Conservation (phyloP, 2,329 filamentous ascomycete genomes). For the Aspergillus amoenus region DNA sequence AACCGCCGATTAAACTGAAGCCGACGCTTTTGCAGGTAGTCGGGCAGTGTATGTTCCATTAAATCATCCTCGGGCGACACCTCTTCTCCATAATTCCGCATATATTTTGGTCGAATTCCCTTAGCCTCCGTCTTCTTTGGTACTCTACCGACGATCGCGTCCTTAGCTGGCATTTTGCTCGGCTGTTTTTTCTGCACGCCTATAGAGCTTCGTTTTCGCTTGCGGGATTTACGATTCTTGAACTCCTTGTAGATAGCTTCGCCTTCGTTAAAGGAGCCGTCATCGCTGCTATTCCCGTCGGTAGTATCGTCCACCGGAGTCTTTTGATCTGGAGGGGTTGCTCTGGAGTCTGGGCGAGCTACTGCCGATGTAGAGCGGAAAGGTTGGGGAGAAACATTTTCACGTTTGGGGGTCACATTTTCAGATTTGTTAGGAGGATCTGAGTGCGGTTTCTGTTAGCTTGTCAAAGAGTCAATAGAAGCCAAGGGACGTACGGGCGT, state of each 20-base stretch:
- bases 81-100: conserved; percentile 44
- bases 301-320: conserved; percentile 21
- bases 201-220: conserved; percentile 53
- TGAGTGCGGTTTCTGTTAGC: conserved; percentile 16
- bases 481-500: conserved; percentile 12
- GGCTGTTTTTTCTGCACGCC: conserved; percentile 49
- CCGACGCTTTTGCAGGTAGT: conserved; percentile 70
- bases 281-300: conserved; percentile 26
- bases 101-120: conserved; percentile 24
- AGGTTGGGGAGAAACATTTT: neutral
- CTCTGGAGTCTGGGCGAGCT: conserved; percentile 3
- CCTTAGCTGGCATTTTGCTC: conserved; percentile 42
- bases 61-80: conserved; percentile 54
- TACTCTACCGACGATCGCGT: conserved; percentile 37
- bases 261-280: conserved; percentile 39
- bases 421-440: conserved; percentile 5
- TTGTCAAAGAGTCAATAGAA: neutral
- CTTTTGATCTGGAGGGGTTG: conserved; percentile 15
- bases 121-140: conserved; percentile 32
- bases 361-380: neutral
- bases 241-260: conserved; percentile 59
- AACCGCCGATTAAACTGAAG: conserved; percentile 65
- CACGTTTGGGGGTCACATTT: neutral
- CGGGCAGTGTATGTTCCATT: conserved; percentile 64
- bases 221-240: conserved; percentile 58